A percentile compares a stretch with the other conserved stretches of the same genome.
These are phyloP conservation scores for Arabidopsis arenosa DNA, from an alignment of 345 rosid genomes.

Conservation along the genomic window DNA sequence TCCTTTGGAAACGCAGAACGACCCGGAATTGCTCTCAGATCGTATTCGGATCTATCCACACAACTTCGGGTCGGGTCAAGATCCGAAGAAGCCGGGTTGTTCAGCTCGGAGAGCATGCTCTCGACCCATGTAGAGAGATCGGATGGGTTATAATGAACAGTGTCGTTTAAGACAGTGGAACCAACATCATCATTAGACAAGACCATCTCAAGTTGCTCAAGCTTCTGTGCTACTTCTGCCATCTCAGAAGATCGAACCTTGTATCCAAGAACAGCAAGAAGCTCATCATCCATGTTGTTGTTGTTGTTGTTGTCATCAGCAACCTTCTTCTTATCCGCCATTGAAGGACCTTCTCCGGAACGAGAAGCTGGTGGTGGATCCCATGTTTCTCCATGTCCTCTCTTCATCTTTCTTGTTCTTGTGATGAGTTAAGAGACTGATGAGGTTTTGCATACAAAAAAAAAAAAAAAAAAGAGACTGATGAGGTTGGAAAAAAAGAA, in stretches of 20 bases:
- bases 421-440: conserved; percentile 27
- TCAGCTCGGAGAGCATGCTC: conserved; percentile 74
- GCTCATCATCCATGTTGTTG: conserved; percentile 83
- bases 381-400: conserved; percentile 57
- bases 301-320: conserved; percentile 65
- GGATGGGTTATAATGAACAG: conserved; percentile 84
- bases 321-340: conserved; percentile 50
- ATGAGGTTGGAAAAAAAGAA: not conserved
- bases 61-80: conserved; percentile 31
- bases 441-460: not conserved
- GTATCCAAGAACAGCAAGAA: conserved; percentile 83
- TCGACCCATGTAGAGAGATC: conserved; percentile 79
- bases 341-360: conserved; percentile 43
- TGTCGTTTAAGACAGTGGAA: conserved; percentile 59
- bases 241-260: conserved; percentile 81
- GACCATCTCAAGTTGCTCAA: conserved; percentile 85
- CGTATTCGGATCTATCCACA: conserved; percentile 65
- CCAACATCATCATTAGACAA: conserved; percentile 76
- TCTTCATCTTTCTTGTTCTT: conserved; percentile 52
- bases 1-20: conserved; percentile 53
- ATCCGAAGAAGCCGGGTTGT: conserved; percentile 49
- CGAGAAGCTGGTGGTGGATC: conserved; percentile 26
- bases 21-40: conserved; percentile 82
- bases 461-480: not conserved
- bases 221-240: conserved; percentile 88